Percentiles rank a stretch among this genome's conserved stretches.
These are phyloP conservation scores for Daldinia grandis DNA, from an alignment of 495 filamentous ascomycete genomes.

Conservation along the genomic window DNA sequence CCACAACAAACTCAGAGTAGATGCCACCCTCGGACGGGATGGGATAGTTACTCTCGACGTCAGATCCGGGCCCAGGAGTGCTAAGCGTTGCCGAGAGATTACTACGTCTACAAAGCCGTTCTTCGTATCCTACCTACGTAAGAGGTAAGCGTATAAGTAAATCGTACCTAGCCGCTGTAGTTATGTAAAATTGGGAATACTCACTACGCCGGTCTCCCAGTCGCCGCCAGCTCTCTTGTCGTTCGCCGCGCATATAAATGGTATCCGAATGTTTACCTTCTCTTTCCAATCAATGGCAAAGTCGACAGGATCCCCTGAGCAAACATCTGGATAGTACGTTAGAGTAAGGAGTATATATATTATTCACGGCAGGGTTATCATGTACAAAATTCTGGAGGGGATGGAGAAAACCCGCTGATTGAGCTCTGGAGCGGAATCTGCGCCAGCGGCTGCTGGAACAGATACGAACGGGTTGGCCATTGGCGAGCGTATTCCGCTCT, in stretches of 20 bases:
- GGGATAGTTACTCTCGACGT: conserved; percentile 66
- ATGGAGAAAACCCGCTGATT: conserved; percentile 41
- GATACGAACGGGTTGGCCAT: conserved; percentile 58
- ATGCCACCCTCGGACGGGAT: conserved; percentile 72
- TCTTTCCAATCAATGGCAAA: conserved; percentile 67
- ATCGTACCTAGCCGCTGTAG: background rate
- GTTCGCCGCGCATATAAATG: conserved; percentile 78
- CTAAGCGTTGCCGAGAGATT: conserved; percentile 71
- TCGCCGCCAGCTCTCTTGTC: conserved; percentile 78
- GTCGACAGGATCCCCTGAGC: conserved; percentile 73
- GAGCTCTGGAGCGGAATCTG: conserved; percentile 50
- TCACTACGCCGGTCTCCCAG: conserved; percentile 72
- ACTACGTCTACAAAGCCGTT: conserved; percentile 74
- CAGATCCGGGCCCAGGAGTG: conserved; percentile 58
- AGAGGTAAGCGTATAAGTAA: conserved; percentile 9
- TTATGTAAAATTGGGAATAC: background rate
- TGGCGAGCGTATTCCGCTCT: conserved; percentile 55
- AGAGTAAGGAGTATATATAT: background rate
- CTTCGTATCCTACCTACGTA: conserved; percentile 69
- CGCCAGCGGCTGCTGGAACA: conserved; percentile 55
- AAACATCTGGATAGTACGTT: conserved; percentile 54
- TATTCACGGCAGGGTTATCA: conserved; percentile 1
- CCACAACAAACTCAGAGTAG: conserved; percentile 68
- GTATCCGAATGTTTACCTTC: conserved; percentile 55
- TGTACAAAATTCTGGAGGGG: conserved; percentile 55